A percentile compares a stretch with the other conserved stretches of the same genome.
Conservation (phyloP, 2,329 filamentous ascomycete species). For the Microsporum audouinii region DNA sequence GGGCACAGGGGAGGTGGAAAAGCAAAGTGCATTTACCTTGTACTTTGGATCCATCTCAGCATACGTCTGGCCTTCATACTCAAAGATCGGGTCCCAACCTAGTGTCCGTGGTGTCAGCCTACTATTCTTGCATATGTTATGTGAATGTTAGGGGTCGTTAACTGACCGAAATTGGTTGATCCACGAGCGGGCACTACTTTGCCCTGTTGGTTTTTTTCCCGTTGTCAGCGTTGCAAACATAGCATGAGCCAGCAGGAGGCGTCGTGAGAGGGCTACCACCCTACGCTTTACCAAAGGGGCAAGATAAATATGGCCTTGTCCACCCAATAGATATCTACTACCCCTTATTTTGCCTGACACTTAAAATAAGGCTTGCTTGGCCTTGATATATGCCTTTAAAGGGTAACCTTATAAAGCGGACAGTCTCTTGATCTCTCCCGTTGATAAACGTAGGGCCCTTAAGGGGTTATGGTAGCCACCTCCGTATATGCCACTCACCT, state of each 20-base stretch:
- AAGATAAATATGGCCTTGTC: not conserved
- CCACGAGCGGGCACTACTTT: conserved; percentile 79
- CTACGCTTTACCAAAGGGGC: not conserved
- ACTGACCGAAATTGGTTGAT: conserved; percentile 67
- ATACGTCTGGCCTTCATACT: conserved; percentile 83
- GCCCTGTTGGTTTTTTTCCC: conserved; percentile 37
- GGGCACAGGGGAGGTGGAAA: not conserved
- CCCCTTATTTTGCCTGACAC: too few species aligned
- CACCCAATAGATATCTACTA: not conserved
- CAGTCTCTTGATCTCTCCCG: not conserved
- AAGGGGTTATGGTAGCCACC: not conserved
- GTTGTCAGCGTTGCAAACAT: not conserved
- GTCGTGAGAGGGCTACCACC: not conserved
- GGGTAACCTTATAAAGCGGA: not conserved
- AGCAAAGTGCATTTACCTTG: conserved; percentile 51
- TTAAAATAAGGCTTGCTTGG: too few species aligned
- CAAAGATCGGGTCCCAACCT: conserved; percentile 97
- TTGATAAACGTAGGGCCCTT: not conserved
- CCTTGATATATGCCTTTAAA: not conserved
- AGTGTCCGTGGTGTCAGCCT: conserved; percentile 8
- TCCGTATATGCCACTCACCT: conserved; percentile 38
- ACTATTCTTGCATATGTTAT: conserved; percentile 11
- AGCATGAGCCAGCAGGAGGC: too few species aligned
- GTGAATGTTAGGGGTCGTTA: not conserved
- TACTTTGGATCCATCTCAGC: conserved; percentile 90